Evolutionary conservation across 495 filamentous ascomycete species (phyloP), one percentile per base, ranked within the genome.

Genomic region (Chaetomium tenue): DNA sequence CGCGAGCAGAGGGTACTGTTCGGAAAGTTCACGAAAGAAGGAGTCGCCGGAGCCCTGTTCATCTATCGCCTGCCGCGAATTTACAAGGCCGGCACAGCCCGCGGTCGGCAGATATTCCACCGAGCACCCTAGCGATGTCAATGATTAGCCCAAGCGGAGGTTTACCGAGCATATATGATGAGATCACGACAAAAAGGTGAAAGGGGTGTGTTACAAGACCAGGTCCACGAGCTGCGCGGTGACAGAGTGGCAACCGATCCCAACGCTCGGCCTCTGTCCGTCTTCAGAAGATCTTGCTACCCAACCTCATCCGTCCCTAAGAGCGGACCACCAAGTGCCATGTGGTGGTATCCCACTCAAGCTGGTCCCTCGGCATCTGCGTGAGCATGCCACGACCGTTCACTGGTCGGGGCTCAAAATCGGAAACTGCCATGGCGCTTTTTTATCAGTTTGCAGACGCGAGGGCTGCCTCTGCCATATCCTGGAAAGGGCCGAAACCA

Each of bases 401-500:
- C 47, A n/a, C 59, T 30, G 59, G 67, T 64, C 30, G 18, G n/a
- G 18, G 28, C n/a, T 56, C 33, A 40, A 18, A 23, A 15, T 56
- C 22, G 18, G 22, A 5, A n/a, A n/a, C 53, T 16, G 53, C n/a
- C 18, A 56, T 9, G 30, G 6, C 39, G 33, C 53, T 13, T 2
- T 39, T 8, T 22, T 23, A 30, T 26, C 30, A 40, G 30, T 56
- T 11, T 56, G 20, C 30, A 18, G 53, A 3, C 18, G 5, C 16
- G 53, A 56, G 30, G n/a, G 4, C 33, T 20, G 5, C 33, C 30
- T 11, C 40, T 30, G 33, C 26, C 22, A 69, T 66, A 60, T 59
- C 12, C 56, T 59, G 61, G 62, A 61, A 69, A 72, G 67, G 64
- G 59, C 70, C 67, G 67, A 66, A 64, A 65, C 57, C 63, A 60